phyloP scores from a whole-genome alignment of 192 early-diverging fungal species.

The Mortierella hygrophila region DNA sequence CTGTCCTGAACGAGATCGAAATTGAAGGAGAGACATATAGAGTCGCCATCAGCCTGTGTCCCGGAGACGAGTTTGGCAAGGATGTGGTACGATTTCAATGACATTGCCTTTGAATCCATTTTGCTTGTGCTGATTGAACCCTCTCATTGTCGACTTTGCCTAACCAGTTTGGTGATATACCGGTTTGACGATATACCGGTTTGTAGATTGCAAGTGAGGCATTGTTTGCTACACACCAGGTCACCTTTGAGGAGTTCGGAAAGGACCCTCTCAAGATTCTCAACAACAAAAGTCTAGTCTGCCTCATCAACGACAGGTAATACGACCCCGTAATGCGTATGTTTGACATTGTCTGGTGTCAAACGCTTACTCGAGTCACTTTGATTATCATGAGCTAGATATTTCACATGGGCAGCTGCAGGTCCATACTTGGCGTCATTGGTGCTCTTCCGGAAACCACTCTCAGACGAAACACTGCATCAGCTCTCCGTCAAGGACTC shows the following conservation, averaged over 20 bases:
- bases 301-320: conserved; percentile 50
- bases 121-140: not conserved
- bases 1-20: conserved; percentile 37
- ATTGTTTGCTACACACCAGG: conserved; percentile 33
- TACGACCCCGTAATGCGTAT: no score
- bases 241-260: conserved; percentile 32
- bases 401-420: conserved; percentile 72
- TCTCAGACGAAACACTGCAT: conserved; percentile 59
- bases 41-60: conserved; percentile 70
- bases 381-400: conserved; percentile 35
- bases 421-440: conserved; percentile 72
- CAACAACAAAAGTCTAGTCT: conserved; percentile 40
- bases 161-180: not conserved
- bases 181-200: not conserved
- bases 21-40: conserved; percentile 51
- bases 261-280: conserved; percentile 44
- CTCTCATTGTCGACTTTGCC: not conserved
- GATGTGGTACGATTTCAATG: conserved; percentile 39
- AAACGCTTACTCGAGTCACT: not conserved
- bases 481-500: conserved; percentile 33
- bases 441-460: conserved; percentile 65
- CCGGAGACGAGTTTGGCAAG: conserved; percentile 57
- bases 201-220: conserved; percentile 32
- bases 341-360: not conserved
- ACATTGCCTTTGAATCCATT: no score